A percentile compares a stretch with the other conserved stretches of the same genome.
Evolutionary conservation across 1,284 basidiomycete genomes (phyloP).

Genomic region (Volvariella volvacea): DNA sequence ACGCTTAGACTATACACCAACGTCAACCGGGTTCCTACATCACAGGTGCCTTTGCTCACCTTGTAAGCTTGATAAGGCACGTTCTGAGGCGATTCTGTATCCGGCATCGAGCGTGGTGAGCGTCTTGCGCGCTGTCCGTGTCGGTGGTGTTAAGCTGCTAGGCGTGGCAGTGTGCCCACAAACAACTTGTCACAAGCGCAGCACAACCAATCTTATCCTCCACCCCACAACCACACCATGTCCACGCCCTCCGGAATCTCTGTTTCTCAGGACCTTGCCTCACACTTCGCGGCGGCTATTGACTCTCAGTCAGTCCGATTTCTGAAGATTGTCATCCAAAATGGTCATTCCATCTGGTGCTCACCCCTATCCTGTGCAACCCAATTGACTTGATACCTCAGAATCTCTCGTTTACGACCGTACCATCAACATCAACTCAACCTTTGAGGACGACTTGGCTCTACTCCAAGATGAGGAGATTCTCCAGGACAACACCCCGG

Average conservation of each 20-base stretch:
- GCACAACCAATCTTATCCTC: too few relatives aligned
- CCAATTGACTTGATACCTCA: slow-evolving; percentile 22
- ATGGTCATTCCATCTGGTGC: slow-evolving; percentile 42
- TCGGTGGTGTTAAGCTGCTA: too few relatives aligned
- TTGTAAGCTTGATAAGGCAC: slow-evolving; percentile 72
- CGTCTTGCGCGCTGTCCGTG: slow-evolving; percentile 16
- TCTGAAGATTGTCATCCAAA: slow-evolving; percentile 65
- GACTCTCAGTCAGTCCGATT: slow-evolving; percentile 50
- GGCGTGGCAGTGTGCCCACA: too few relatives aligned
- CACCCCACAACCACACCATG: slow-evolving; percentile 32
- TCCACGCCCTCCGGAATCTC: slow-evolving; percentile 64
- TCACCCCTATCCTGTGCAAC: slow-evolving; percentile 11
- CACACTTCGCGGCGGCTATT: slow-evolving; percentile 51
- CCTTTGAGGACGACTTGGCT: slow-evolving; percentile 53
- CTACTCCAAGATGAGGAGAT: slow-evolving; percentile 42
- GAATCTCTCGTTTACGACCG: slow-evolving; percentile 60
- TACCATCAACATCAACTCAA: slow-evolving; percentile 34
- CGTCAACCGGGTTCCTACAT: slow-evolving; percentile 6
- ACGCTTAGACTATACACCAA: slow-evolving; percentile 51
- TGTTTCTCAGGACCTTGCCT: slow-evolving; percentile 43
- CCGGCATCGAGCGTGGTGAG: slow-evolving; percentile 17
- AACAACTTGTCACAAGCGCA: too few relatives aligned
- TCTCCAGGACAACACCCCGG: slow-evolving; percentile 54
- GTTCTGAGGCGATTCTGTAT: slow-evolving; percentile 12
- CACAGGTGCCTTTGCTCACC: slow-evolving; percentile 28